Conservation (phyloP, 306 rosid species). For the Pueraria montana region DNA sequence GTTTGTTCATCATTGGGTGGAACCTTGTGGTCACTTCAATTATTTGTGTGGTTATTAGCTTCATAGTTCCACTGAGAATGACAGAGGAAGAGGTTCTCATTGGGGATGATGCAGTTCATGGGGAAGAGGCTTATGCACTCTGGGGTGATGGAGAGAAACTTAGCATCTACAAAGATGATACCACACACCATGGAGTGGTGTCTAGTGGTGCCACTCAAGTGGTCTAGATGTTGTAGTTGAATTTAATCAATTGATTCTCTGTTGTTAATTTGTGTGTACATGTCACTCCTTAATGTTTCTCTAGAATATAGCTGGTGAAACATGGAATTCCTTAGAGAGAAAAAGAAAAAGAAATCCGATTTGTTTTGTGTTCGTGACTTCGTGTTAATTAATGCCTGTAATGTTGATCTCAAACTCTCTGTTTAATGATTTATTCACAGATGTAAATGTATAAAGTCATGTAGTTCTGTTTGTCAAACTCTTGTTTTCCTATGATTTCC, state of each 20-base stretch:
- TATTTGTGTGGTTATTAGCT: slow-evolving; percentile 49
- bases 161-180: slow-evolving; percentile 51
- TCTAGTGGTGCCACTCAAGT: slow-evolving; percentile 57
- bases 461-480: too few species aligned
- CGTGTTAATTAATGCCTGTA: too few species aligned
- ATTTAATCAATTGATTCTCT: too few species aligned
- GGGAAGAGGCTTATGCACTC: slow-evolving; percentile 73
- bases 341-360: background rate
- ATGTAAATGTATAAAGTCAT: background rate
- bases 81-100: slow-evolving; percentile 63
- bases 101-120: slow-evolving; percentile 72
- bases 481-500: too few species aligned
- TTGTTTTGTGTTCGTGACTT: background rate
- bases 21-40: slow-evolving; percentile 63
- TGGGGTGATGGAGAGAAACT: slow-evolving; percentile 77
- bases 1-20: slow-evolving; percentile 60
- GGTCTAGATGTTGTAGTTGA: slow-evolving; percentile 30
- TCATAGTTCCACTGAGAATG: slow-evolving; percentile 61
- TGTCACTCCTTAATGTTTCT: background rate
- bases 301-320: background rate
- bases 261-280: too few species aligned
- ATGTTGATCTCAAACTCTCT: background rate
- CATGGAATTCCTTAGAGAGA: background rate
- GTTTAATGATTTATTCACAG: background rate
- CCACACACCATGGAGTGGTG: slow-evolving; percentile 29